Percentiles rank a stretch among this genome's conserved stretches.
These are phyloP conservation scores for Ettlia oleoabundans DNA, from an alignment of 139 green algal genomes.

Conservation along the genomic window DNA sequence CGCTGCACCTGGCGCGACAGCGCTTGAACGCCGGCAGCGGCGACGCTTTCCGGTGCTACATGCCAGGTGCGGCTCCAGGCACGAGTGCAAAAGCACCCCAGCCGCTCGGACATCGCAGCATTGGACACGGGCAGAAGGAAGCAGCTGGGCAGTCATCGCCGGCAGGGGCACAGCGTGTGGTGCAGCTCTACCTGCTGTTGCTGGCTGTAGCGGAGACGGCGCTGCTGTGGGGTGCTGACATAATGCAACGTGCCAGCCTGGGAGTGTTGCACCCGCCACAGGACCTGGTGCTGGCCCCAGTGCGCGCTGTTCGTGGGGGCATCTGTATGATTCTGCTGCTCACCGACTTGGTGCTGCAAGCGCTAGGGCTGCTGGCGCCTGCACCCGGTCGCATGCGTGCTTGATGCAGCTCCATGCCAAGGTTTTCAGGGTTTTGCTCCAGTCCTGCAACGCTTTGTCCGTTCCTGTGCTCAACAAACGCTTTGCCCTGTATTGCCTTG, in stretches of 20 bases:
- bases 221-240: background rate
- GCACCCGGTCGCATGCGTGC: background rate
- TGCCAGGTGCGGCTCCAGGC: background rate
- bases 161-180: background rate
- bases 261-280: slow-evolving; percentile 3
- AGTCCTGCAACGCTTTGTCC: no score
- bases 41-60: background rate
- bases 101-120: background rate
- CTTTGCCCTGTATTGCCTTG: no score
- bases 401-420: background rate
- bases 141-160: background rate
- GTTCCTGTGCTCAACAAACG: no score
- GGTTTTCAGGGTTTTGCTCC: no score
- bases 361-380: background rate
- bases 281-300: background rate
- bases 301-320: background rate
- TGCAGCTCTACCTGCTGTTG: slow-evolving; percentile 9
- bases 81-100: background rate
- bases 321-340: background rate
- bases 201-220: background rate
- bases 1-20: slow-evolving; percentile 19
- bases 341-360: background rate
- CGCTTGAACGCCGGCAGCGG: background rate
- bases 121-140: background rate
- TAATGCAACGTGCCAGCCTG: background rate